Evolutionary conservation across 495 filamentous ascomycete species (phyloP), one percentile per base, ranked within the genome.

Genomic region (Aspergillus ellipticus): DNA sequence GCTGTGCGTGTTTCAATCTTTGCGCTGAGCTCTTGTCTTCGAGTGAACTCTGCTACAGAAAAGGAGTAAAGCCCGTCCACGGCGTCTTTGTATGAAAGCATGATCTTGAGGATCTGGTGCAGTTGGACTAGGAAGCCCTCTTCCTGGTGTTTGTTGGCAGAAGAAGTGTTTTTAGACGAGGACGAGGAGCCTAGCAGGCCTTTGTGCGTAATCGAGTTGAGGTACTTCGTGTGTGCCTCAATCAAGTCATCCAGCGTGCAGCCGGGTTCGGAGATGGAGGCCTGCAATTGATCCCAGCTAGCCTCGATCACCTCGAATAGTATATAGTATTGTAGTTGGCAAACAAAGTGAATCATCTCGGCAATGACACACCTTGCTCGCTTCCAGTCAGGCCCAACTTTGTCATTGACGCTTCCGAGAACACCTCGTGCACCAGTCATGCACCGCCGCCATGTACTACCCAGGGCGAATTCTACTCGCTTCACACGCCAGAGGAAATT

Each of bases 401-500:
- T 81, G 54, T 89, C 83, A 42, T 90, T 82, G n/a, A 89, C 82
- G 19, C 83, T 86, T 43, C 85, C 86, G n/a, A 99, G 84, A 0
- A 97, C 91, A 20, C 93, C 92, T 54, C 95, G 78, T 19, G 94
- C 85, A 53, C 95, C 95, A 1, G 95, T 97, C 87, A 96, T 97
- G 73, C 87, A 95, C 56, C 92, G 90, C 49, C 92, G 85, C 95
- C 95, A 99, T 39, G 89, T 92, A 37, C 88, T 90, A 17, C 83
- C 81, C 0, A 99, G 81, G 0, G 89, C 90, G 68, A 97, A 99
- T 66, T 97, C 95, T 48, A 99, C 93, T 43, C 95, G 87, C 71
- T 99, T 99, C 61, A 97, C 85, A 52, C 95, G 89, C 95, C 95
- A 99, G 4, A 99, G 84, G 70, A 99, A 96, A 69, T 99, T 99